Conservation (phyloP, 1,284 basidiomycete genomes). For the Boletus sp. region DNA sequence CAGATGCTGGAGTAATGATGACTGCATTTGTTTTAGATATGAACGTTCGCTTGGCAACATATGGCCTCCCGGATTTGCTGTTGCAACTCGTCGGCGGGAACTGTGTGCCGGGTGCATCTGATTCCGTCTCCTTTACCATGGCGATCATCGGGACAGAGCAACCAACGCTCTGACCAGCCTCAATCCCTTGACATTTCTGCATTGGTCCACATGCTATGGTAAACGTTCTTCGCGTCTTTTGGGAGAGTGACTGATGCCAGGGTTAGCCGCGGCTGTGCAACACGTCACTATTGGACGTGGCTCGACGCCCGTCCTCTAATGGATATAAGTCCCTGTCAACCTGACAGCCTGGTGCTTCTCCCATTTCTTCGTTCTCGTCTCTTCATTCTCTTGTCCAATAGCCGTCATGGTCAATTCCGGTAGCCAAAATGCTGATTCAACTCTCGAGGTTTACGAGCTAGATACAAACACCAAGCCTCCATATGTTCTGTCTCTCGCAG, state of each 20-base stretch:
- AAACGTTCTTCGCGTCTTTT: conserved; percentile 21
- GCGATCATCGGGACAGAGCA: conserved; percentile 8
- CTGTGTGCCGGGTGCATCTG: not conserved
- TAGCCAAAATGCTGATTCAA: not conserved
- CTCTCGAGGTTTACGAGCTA: conserved; percentile 47
- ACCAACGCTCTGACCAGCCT: not conserved
- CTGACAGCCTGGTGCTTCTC: not conserved
- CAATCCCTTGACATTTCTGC: too few species aligned
- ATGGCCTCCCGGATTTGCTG: too few species aligned
- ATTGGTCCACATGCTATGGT: not conserved
- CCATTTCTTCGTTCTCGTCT: too few species aligned
- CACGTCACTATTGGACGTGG: conserved; percentile 10
- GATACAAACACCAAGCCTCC: conserved; percentile 40
- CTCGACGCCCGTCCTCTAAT: not conserved
- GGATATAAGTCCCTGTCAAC: conserved; percentile 17
- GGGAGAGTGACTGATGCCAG: not conserved
- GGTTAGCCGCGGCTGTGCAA: conserved; percentile 9
- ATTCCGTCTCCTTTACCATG: conserved; percentile 8
- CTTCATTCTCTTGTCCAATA: not conserved
- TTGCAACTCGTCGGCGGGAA: not conserved
- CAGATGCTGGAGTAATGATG: too few species aligned
- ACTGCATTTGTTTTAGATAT: too few species aligned
- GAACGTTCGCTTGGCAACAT: not conserved
- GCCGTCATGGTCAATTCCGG: conserved; percentile 13
- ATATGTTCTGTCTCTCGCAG: conserved; percentile 44